Base-by-base conservation (phyloP, 2,329 filamentous ascomycete genomes). In the Neonectria magnoliae region DNA sequence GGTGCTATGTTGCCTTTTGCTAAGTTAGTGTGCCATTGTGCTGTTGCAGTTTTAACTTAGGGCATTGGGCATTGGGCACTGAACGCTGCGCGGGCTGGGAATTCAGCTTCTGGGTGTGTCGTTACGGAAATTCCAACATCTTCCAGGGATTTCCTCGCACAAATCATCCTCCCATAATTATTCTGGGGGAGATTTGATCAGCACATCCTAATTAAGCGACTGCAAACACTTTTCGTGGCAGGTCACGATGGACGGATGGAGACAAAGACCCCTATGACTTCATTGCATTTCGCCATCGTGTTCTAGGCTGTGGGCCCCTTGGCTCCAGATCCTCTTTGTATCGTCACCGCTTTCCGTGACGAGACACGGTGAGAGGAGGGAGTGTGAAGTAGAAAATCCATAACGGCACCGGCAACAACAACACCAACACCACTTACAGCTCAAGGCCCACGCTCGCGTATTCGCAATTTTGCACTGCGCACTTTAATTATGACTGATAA, bases 181-280 rank as follows among this genome's bases (percentile, higher is more conserved):
- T 59, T 59, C 61, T 55, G 50, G 61, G 56, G 51, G 56, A 64
- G 45, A 59, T 64, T 64, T 57, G 57, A 59, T 59, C 56, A 55
- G 41, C 51, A 27, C 27, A 38, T 27, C 25, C 29, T 52, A 44
- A 31, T 13, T 38, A 41, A 42, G 44, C 44, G 50, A 62, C 33
- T 54, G 33, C 51, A 59, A 48, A 48, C 16, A 33, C 29, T 53
- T 57, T 33, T 54, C 33, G 48, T 54, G 42, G 53, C 44, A 62
- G 57, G 55, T 58, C 52, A 44, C 25, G 36, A 71, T 67, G 62
- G 62, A 52, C 62, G 62, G 33, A 71, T 67, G 64, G 62, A 55
- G 64, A 63, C 48, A 33, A 73, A 61, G 73, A 75, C 71, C 73
- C 73, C 63, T 75, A 75, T 75, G 73, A 75, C 71, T 72, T 75